These are phyloP conservation scores for Ilex aquifolium DNA, from an alignment of 257 asterid species.

Conservation along the genomic window DNA sequence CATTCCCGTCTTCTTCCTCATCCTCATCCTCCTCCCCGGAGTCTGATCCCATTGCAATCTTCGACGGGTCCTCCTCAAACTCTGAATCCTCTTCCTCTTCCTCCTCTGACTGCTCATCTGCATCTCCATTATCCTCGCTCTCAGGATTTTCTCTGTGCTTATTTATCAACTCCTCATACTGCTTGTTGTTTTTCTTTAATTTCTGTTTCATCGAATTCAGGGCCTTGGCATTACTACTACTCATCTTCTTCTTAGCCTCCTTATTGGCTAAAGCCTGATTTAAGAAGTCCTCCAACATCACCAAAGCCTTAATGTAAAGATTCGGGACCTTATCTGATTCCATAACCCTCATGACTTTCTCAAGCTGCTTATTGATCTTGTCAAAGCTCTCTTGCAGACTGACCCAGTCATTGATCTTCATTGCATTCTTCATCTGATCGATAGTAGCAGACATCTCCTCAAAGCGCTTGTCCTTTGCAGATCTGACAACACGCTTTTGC, in stretches of 20 bases:
- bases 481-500: constrained; percentile 68
- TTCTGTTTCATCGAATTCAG: constrained; percentile 92
- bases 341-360: constrained; percentile 75
- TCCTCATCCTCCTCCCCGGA: constrained; percentile 48
- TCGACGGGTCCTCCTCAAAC: constrained; percentile 39
- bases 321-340: constrained; percentile 70
- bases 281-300: constrained; percentile 78
- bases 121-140: constrained; percentile 61
- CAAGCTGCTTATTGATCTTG: constrained; percentile 90
- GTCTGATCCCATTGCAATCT: constrained; percentile 15
- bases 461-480: constrained; percentile 74
- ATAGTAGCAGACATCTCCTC: constrained; percentile 80
- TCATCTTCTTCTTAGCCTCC: constrained; percentile 98
- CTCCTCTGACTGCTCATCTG: constrained; percentile 59
- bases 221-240: constrained; percentile 91
- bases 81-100: constrained; percentile 47
- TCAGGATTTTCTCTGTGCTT: constrained; percentile 83
- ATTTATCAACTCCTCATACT: constrained; percentile 68
- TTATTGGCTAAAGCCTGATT: constrained; percentile 76
- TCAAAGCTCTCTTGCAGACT: constrained; percentile 92
- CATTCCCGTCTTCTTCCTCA: constrained; percentile 36
- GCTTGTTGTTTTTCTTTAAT: constrained; percentile 80
- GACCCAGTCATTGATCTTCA: constrained; percentile 94
- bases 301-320: constrained; percentile 84
- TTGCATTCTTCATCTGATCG: constrained; percentile 93